phyloP scores from a whole-genome alignment of 75 land plant genomes.

The Picea sitchensis region DNA sequence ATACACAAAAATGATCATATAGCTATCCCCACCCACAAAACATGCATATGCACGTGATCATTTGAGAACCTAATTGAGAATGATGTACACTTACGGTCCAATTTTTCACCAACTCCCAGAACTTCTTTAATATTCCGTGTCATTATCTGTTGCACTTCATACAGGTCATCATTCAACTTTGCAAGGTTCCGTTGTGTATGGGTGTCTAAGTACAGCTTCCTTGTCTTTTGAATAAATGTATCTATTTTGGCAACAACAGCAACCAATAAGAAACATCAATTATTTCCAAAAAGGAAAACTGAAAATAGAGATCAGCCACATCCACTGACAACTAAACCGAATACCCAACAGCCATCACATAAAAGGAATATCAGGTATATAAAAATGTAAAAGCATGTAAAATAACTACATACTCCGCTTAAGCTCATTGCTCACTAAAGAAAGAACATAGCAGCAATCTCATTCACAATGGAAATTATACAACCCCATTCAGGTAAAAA shows the following conservation, averaged over 20 bases:
- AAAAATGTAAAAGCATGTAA: not conserved
- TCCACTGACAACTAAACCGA: not conserved
- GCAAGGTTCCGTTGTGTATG: slow-evolving; percentile 86
- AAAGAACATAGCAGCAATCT: not conserved
- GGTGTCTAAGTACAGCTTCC: slow-evolving; percentile 92
- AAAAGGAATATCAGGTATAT: not conserved
- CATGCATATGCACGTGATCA: not conserved
- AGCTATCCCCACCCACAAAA: not conserved
- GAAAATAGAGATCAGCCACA: not conserved
- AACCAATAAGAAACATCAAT: slow-evolving; percentile 5
- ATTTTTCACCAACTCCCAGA: slow-evolving; percentile 95
- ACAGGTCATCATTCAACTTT: slow-evolving; percentile 94
- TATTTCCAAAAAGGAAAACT: not conserved
- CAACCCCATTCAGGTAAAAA: not conserved
- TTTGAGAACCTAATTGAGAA: not conserved
- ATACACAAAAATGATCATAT: not conserved
- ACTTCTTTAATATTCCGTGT: slow-evolving; percentile 98
- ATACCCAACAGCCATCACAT: not conserved
- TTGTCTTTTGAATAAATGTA: slow-evolving; percentile 93
- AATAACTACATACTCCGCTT: too few relatives aligned
- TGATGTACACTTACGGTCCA: slow-evolving; percentile 71
- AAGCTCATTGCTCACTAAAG: too few relatives aligned
- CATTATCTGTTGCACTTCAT: slow-evolving; percentile 98
- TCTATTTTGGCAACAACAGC: slow-evolving; percentile 36
- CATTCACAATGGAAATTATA: not conserved